Evolutionary conservation across 805 yeast genomes (phyloP).

Genomic region (Starmera quercuum): DNA sequence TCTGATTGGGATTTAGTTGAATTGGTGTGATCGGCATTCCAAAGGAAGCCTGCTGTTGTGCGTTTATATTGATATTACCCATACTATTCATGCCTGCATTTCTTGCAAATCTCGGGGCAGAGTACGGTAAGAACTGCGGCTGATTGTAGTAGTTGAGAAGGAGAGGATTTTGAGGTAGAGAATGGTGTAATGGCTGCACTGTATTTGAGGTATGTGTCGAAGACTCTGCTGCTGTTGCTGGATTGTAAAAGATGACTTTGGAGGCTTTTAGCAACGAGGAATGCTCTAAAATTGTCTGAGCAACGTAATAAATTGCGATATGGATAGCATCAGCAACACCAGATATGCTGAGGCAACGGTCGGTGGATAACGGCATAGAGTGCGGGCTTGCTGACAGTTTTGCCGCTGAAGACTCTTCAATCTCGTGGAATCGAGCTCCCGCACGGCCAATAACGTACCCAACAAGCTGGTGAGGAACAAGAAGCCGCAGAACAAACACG

Average conservation of each 20-base stretch:
- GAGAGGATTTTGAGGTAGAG: no score
- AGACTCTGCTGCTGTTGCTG: constrained; percentile 31
- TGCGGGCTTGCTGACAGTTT: constrained; percentile 65
- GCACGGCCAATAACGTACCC: constrained; percentile 77
- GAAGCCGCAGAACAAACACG: constrained; percentile 47
- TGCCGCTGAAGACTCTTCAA: constrained; percentile 78
- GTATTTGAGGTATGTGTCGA: constrained; percentile 1
- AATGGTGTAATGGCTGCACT: background rate
- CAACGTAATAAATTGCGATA: constrained; percentile 70
- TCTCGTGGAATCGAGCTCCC: constrained; percentile 68
- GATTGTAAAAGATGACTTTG: constrained; percentile 51
- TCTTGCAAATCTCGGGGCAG: no score
- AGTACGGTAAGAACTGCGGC: no score
- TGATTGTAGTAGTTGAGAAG: no score
- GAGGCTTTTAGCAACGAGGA: constrained; percentile 38
- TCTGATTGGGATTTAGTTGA: constrained; percentile 22
- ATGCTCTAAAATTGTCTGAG: constrained; percentile 59
- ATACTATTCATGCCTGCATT: no score
- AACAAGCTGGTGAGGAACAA: constrained; percentile 73
- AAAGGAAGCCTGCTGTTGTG: no score
- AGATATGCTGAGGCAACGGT: constrained; percentile 56
- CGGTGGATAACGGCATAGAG: constrained; percentile 69
- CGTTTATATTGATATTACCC: no score
- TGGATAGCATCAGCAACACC: constrained; percentile 88
- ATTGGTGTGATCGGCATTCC: constrained; percentile 2